Evolutionary conservation across 176 grass and related monocot genomes (phyloP).

Genomic region (Themeda triandra): DNA sequence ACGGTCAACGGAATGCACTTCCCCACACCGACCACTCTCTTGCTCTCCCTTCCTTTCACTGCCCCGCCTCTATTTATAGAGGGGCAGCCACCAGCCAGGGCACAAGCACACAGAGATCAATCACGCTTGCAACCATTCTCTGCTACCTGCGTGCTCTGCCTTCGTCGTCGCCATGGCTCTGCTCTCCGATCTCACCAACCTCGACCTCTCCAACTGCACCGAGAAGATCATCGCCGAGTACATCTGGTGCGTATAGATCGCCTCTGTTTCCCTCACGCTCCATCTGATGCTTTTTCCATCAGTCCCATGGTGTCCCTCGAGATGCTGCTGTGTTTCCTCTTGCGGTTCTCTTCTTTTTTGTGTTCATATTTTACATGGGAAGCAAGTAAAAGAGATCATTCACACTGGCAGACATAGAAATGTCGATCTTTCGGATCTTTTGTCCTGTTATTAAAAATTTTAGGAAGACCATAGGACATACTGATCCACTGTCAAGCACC

Average conservation of each 20-base stretch:
- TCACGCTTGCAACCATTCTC: neutral
- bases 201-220: conserved; percentile 57
- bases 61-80: conserved; percentile 8
- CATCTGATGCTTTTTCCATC: neutral
- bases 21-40: neutral
- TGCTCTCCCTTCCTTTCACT: neutral
- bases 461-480: neutral
- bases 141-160: neutral
- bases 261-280: neutral
- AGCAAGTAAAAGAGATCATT: too few relatives aligned
- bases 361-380: neutral
- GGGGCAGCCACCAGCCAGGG: neutral
- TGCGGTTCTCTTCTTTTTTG: neutral
- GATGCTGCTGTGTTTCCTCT: neutral
- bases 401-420: too few relatives aligned
- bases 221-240: conserved; percentile 81
- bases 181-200: conserved; percentile 46
- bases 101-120: neutral
- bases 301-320: neutral
- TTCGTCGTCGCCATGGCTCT: conserved; percentile 30
- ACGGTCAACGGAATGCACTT: neutral
- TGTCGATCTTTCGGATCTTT: too few relatives aligned
- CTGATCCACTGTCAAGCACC: neutral
- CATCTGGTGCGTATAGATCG: conserved; percentile 42
- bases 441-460: neutral